Base-by-base conservation (phyloP, 2,329 filamentous ascomycete genomes). In the Sclerotinia trifoliorum region DNA sequence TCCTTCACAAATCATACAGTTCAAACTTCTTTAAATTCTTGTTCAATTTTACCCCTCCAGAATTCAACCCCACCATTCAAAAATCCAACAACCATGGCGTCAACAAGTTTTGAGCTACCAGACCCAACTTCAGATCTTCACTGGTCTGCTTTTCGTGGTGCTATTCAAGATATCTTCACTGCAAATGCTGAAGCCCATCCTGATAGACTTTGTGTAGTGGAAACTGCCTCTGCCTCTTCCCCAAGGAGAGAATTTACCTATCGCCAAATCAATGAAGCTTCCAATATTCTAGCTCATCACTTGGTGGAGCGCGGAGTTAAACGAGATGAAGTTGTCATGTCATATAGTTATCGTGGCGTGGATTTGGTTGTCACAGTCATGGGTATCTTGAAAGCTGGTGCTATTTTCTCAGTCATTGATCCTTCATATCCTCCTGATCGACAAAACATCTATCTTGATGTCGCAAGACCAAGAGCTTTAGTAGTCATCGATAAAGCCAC, bases 241-340 rank as follows among this genome's bases (percentile, higher is more conserved):
- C 83, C 88, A 10, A 82, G 88, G 77, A 84, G 91, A 71, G 80
- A 80, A 61, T 97, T 95, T 79, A 94, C 88, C 32, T 98, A 97
- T 79, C 83, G 83, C 72, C 92, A 96, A 75, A 97, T 98, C 76
- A 85, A 93, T 76, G 90, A 97, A 80, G 89, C 90, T 0, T 90
- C 92, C 42, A 96, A 96, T 77, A 83, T 87, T 24, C 79, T 97
- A 8, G 91, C 93, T 29, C 88, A 96, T 79, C 86, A 96, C 76
- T 84, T 97, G 26, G 85, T 90, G 66, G 83, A 89, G 63, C 84
- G 88, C 74, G 93, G 94, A 68, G 83, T 93, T 71, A 83, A 88
- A 69, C 83, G 88, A 73, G 93, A 93, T 11, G 93, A 98, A 77
- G 93, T 97, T 2, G 93, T 97, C 75, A 96, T 97, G 92, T 91